Base-by-base conservation (phyloP, 2,329 filamentous ascomycete species). In the Plenodomus lindquistii region DNA sequence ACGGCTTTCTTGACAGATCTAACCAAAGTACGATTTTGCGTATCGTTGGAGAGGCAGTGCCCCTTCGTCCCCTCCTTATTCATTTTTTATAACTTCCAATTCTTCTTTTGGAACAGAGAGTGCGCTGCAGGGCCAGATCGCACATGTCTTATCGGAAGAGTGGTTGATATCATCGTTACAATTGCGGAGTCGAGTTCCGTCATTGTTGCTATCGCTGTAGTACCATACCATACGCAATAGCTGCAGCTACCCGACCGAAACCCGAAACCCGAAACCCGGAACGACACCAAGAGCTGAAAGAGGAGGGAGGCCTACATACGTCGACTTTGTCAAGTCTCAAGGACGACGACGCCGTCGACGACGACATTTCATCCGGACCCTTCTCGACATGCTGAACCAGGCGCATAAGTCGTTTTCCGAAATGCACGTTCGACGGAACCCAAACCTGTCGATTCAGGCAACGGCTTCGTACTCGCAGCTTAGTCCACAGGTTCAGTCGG, bases 361-460 rank as follows among this genome's bases (percentile, higher is more conserved):
- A n/a, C n/a, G n/a, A n/a, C n/a, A n/a, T n/a, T n/a, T n/a, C n/a
- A n/a, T n/a, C n/a, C n/a, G n/a, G n/a, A n/a, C n/a, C n/a, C n/a
- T n/a, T n/a, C n/a, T n/a, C 56, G 58, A 59, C 40, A 72, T 72
- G 69, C 59, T 72, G 52, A 65, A 70, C 51, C 70, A 71, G 59
- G 62, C 64, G 20, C 62, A 66, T 21, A 55, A 67, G 34, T 67
- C 69, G 50, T 50, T 65, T 31, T 70, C 64, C 50, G 72, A 60
- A 41, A 78, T 79, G 76, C 73, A 76, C 54, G 74, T 73, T 55
- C 69, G 76, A 55, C 68, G 75, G 51, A 78, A 78, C 57, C 76
- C 75, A 13, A 75, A 73, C 55, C 69, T 78, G 44, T 74, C 73
- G n/a, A 72, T 76, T 40, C 74, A 74, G 39, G 74, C 76, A 37